Evolutionary conservation across 805 yeast species (phyloP).

Genomic region (Yamadazyma laniorum): DNA sequence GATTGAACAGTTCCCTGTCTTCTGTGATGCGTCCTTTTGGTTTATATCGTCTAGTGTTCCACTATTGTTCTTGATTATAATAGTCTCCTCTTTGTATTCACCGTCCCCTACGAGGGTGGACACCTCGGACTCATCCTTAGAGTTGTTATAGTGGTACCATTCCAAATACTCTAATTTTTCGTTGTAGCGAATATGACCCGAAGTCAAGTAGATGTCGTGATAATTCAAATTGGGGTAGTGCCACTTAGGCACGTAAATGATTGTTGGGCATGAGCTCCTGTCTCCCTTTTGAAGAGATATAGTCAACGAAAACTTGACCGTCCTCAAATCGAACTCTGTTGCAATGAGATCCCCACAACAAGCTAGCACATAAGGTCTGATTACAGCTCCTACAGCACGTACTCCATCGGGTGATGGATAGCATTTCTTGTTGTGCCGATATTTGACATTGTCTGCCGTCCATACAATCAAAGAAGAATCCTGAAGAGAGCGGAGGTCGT

Average conservation of each 20-base stretch:
- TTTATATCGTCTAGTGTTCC: conserved; percentile 31
- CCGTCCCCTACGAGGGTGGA: conserved; percentile 11
- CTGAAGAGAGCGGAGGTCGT: conserved; percentile 19
- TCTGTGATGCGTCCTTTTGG: conserved; percentile 2
- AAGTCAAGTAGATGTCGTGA: conserved; percentile 48
- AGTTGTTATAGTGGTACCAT: conserved; percentile 57
- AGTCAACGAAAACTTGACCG: conserved; percentile 46
- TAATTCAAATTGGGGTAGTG: conserved; percentile 58
- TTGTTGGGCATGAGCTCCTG: conserved; percentile 41
- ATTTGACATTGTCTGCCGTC: conserved; percentile 22
- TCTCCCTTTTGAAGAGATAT: conserved; percentile 23
- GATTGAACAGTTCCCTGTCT: conserved; percentile 1
- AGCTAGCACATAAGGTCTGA: conserved; percentile 73
- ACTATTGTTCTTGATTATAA: conserved; percentile 37
- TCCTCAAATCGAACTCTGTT: conserved; percentile 58
- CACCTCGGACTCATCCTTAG: conserved; percentile 8
- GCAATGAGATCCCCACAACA: conserved; percentile 56
- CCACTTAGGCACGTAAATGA: conserved; percentile 66
- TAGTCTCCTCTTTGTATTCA: conserved; percentile 24
- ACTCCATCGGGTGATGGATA: conserved; percentile 57
- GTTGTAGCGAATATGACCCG: conserved; percentile 58
- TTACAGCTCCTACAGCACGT: conserved; percentile 69
- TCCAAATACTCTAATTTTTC: conserved; percentile 53
- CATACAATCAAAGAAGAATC: conserved; percentile 23
- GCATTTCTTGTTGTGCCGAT: conserved; percentile 30